Evolutionary conservation across 2,329 filamentous ascomycete species (phyloP), one percentile per base, ranked within the genome.

Genomic region (Colletotrichum orchidophilum): DNA sequence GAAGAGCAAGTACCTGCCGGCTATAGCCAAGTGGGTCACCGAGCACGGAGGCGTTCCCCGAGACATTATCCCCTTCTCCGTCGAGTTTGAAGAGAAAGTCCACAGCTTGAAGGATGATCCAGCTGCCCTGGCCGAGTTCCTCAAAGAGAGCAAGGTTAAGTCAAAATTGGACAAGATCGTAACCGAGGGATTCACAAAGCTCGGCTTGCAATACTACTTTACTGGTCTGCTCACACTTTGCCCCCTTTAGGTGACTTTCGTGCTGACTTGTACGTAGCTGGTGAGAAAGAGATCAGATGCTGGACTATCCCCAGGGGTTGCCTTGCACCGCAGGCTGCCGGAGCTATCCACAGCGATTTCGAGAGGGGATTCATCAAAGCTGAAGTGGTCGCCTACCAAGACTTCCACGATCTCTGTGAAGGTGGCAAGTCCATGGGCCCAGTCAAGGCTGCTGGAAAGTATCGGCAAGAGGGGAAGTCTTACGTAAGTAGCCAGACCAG

Each of bases 11-110:
- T 85, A 84, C 58, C 80, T 85, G 21, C 81, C 82, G 3, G 63
- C 75, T 15, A 85, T 85, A n/a, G 81, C 81, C 53, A 83, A 83
- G 73, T 85, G 83, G 83, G 83, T 84, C 3, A 82, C 80, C 5
- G 81, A 81, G 75, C 83, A 85, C 71, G 83, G 83, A 12, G 83
- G 83, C 12, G 65, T 78, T 11, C 79, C 81, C 11, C 73, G 78
- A 46, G 83, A 84, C 68, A 82, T 85, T 53, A 80, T 85, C 29
- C 83, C 83, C 31, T 84, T 85, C 75, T 83, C 81, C 1, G 76
- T 85, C 35, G 83, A 84, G 76, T 85, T 84, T 58, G 83, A 85
- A 58, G 82, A 85, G 78, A 84, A 84, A 74, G 62, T 84, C 0
- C 77, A 42, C 39, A 42, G 39, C 39, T n/a, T 42, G 39, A 42